Evolutionary conservation across 352 stramenopile species (phyloP).

Genomic region (Pythium brachiatum): DNA sequence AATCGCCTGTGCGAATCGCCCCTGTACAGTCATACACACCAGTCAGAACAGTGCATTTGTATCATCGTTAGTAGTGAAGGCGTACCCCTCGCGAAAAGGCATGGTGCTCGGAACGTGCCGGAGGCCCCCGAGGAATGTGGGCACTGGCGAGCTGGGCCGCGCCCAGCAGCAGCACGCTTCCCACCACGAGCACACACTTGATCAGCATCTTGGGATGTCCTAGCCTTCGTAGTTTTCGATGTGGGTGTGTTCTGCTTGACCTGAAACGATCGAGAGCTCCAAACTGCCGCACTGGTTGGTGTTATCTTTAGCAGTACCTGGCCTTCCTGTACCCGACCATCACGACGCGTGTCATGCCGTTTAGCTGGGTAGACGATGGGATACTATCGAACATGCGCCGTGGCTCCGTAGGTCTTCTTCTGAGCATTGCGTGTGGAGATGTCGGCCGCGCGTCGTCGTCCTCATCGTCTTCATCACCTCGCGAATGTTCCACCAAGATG

Average conservation of each 20-base stretch:
- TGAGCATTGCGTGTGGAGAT: background rate
- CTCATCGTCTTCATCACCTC: background rate
- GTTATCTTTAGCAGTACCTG: slow-evolving; percentile 21
- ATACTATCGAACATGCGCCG: slow-evolving; percentile 19
- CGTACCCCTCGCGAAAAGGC: background rate
- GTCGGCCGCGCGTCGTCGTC: background rate
- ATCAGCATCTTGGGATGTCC: slow-evolving; percentile 3
- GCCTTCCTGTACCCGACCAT: slow-evolving; percentile 25
- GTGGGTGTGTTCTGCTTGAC: background rate
- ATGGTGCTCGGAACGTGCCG: background rate
- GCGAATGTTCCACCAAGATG: slow-evolving; percentile 39
- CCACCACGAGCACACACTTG: background rate
- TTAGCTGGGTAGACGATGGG: slow-evolving; percentile 12
- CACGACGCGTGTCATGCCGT: slow-evolving; percentile 21
- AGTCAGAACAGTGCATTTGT: background rate
- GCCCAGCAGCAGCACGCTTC: background rate
- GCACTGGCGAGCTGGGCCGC: background rate
- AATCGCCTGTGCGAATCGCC: slow-evolving; percentile 13
- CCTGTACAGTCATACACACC: slow-evolving; percentile 15
- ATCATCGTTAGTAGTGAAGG: background rate
- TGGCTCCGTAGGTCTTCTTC: background rate
- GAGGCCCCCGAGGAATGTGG: background rate
- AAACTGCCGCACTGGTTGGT: background rate
- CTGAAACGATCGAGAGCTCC: background rate
- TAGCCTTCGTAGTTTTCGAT: background rate